Base-by-base conservation (phyloP, 2,329 filamentous ascomycete species). In the Colletotrichum plurivorum region DNA sequence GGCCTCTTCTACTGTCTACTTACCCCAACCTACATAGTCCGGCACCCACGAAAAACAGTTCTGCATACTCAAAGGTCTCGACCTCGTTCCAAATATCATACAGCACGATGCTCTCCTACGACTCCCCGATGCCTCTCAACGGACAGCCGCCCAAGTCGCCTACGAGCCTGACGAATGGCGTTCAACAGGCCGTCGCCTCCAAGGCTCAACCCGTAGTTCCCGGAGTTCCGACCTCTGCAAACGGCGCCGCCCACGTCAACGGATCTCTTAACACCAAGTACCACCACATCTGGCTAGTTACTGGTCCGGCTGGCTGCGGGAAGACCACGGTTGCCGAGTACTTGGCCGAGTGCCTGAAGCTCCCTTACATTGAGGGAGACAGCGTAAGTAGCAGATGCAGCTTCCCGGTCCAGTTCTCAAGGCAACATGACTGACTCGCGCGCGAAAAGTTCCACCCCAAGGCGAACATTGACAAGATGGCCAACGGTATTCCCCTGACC, bases 401-500 rank as follows among this genome's bases (percentile, higher is more conserved):
- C n/a, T n/a, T 58, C 22, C 22, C 46, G 31, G 8, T 55, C 57
- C 25, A 39, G 49, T 57, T 36, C 39, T 6, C 2, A 41, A 16
- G 43, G 18, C n/a, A 12, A 39, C 51, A 56, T 72, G 31, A 9
- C 74, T 77, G 75, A 79, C 72, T 39, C 41, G 73, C 65, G 58
- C n/a, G 18, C 57, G 31, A 16, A 54, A 39, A 92, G 90, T 97
- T 91, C 78, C 93, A 94, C 73, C 90, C 93, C 0, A 82, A 87
- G 39, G 86, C 92, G 76, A 98, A 95, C 82, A 91, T 95, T 74
- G 91, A 95, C 63, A 99, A 98, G 82, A 99, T 99, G 96, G 87
- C 88, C 76, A 87, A 87, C 73, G 94, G 94, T 73, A 91, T 90
- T 65, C 94, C 96, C 2, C 87, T 99, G 43, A 97, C 93, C 64